These are phyloP conservation scores for Porcisia hertigi DNA, from an alignment of 208 protist species.

Conservation along the genomic window DNA sequence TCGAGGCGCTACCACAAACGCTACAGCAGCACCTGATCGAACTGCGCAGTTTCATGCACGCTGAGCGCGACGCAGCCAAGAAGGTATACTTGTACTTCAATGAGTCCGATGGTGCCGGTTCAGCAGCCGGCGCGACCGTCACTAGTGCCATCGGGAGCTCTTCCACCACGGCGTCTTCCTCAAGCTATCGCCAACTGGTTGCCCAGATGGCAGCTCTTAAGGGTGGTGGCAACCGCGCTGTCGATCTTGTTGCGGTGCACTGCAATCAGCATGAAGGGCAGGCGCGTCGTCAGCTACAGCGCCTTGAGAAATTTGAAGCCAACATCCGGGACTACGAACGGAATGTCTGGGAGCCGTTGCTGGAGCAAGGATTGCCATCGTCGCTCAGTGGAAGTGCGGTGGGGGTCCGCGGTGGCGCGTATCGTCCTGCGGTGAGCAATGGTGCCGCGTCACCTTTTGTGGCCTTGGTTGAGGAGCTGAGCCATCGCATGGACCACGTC, in stretches of 20 bases:
- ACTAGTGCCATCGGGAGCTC: neutral
- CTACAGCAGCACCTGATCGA: conserved; percentile 82
- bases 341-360: conserved; percentile 66
- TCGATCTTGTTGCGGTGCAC: conserved; percentile 58
- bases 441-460: conserved; percentile 34
- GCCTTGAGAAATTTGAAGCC: conserved; percentile 61
- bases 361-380: conserved; percentile 39
- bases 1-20: conserved; percentile 62
- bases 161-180: conserved; percentile 12
- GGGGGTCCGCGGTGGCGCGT: conserved; percentile 21
- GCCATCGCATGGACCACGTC: conserved; percentile 44
- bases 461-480: conserved; percentile 39
- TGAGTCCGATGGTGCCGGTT: conserved; percentile 23
- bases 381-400: neutral
- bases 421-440: conserved; percentile 17
- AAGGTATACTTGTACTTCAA: conserved; percentile 64
- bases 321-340: conserved; percentile 58
- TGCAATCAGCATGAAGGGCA: conserved; percentile 69
- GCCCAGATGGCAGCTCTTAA: conserved; percentile 33
- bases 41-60: conserved; percentile 72
- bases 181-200: conserved; percentile 37
- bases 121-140: neutral
- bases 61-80: conserved; percentile 56
- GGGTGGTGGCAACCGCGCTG: conserved; percentile 38
- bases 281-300: conserved; percentile 39